phyloP scores from a whole-genome alignment of 2,329 filamentous ascomycete species.

The Xylariales sp. region DNA sequence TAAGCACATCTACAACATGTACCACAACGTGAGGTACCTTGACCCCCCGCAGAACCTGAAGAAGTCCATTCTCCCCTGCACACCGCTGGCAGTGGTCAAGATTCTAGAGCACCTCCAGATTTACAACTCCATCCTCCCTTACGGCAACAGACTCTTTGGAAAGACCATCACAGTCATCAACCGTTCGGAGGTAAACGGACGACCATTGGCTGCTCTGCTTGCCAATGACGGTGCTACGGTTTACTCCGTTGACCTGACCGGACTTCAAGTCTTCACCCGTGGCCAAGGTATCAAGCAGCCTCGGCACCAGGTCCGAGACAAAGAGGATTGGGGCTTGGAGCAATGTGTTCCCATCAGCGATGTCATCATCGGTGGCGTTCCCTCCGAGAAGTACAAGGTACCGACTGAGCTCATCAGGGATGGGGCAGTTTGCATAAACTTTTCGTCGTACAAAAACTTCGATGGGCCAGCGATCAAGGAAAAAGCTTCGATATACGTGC shows the following conservation, averaged over 20 bases:
- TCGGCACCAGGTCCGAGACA: slow-evolving; percentile 81
- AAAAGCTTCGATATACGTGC: slow-evolving; percentile 90
- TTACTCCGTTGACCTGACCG: slow-evolving; percentile 89
- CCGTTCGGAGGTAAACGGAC: slow-evolving; percentile 89
- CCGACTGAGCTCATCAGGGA: slow-evolving; percentile 77
- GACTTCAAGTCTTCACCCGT: slow-evolving; percentile 86
- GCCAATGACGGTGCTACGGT: slow-evolving; percentile 95
- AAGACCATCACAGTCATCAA: slow-evolving; percentile 97
- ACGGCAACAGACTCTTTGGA: slow-evolving; percentile 88
- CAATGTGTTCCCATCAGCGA: slow-evolving; percentile 84
- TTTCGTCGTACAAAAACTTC: slow-evolving; percentile 94
- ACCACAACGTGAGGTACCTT: slow-evolving; percentile 93
- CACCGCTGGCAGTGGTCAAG: slow-evolving; percentile 92
- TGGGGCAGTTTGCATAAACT: slow-evolving; percentile 97
- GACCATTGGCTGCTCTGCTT: slow-evolving; percentile 84
- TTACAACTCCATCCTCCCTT: slow-evolving; percentile 90
- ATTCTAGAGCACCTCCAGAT: slow-evolving; percentile 93
- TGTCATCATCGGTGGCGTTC: slow-evolving; percentile 91
- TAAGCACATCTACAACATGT: slow-evolving; percentile 98
- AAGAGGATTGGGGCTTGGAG: slow-evolving; percentile 73
- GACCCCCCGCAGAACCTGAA: slow-evolving; percentile 71
- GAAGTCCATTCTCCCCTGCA: slow-evolving; percentile 94
- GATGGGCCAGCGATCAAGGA: slow-evolving; percentile 80
- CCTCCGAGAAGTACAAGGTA: slow-evolving; percentile 83
- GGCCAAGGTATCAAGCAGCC: slow-evolving; percentile 81